A percentile compares a stretch with the other conserved stretches of the same genome.
Evolutionary conservation across 495 filamentous ascomycete genomes (phyloP).

Genomic region (Penicillium bialowiezense): DNA sequence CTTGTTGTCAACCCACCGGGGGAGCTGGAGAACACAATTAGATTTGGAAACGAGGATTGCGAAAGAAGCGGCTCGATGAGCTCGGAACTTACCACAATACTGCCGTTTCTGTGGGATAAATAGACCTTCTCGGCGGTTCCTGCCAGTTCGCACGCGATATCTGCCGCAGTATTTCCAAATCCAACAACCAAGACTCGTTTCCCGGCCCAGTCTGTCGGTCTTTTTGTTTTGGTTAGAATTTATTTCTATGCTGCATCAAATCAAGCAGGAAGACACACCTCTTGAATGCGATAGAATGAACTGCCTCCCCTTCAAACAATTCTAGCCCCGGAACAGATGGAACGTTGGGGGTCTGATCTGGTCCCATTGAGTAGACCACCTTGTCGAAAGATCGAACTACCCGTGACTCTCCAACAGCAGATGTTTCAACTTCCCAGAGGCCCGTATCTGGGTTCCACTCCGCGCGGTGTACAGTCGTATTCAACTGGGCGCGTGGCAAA

Average conservation of each 20-base stretch:
- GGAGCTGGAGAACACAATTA: neutral
- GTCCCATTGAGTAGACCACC: constrained; percentile 5
- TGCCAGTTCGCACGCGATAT: constrained; percentile 24
- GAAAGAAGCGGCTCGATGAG: no score
- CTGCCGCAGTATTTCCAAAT: constrained; percentile 20
- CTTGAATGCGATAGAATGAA: constrained; percentile 23
- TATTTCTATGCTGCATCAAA: no score
- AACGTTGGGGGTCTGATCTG: constrained; percentile 12
- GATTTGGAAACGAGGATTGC: neutral
- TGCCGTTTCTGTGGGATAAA: constrained; percentile 29
- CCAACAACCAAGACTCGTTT: constrained; percentile 12
- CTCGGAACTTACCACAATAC: constrained; percentile 11
- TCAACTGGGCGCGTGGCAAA: neutral
- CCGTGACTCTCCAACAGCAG: neutral
- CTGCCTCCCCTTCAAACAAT: constrained; percentile 22
- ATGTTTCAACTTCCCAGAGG: neutral
- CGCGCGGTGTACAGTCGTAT: neutral
- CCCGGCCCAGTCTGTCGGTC: neutral
- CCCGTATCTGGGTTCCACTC: neutral
- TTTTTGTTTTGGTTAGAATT: neutral
- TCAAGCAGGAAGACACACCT: constrained; percentile 1
- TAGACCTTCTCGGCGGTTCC: constrained; percentile 27
- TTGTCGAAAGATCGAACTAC: neutral
- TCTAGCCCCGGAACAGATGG: constrained; percentile 11
- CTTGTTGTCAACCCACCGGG: neutral